Evolutionary conservation across 2,329 filamentous ascomycete genomes (phyloP).

Genomic region (Aureobasidium sp.): DNA sequence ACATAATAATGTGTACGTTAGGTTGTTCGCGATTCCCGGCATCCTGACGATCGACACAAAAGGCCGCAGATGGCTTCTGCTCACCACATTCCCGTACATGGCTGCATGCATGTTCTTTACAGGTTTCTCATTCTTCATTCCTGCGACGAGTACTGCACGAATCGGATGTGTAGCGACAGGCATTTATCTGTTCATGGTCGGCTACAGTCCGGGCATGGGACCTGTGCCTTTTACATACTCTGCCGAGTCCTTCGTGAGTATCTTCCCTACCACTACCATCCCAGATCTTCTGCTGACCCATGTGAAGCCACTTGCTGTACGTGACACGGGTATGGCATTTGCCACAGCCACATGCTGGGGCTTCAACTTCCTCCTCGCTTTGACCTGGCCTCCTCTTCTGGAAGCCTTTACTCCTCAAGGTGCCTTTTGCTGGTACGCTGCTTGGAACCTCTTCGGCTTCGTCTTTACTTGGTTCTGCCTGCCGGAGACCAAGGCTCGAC

Average conservation of each 20-base stretch:
- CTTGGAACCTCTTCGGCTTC: conserved; percentile 48
- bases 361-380: conserved; percentile 37
- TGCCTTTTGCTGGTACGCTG: conserved; percentile 51
- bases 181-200: conserved; percentile 43
- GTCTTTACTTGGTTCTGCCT: conserved; percentile 39
- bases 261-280: conserved; percentile 27
- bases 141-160: conserved; percentile 21
- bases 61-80: conserved; percentile 38
- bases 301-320: conserved; percentile 38
- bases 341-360: conserved; percentile 50
- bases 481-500: conserved; percentile 40
- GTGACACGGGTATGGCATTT: conserved; percentile 36
- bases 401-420: conserved; percentile 43
- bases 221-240: conserved; percentile 38
- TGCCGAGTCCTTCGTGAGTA: conserved; percentile 32
- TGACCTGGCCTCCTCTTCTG: conserved; percentile 43
- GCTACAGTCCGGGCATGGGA: conserved; percentile 43
- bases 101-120: conserved; percentile 43
- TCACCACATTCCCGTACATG: conserved; percentile 41
- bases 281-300: neutral
- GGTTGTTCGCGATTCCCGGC: conserved; percentile 34
- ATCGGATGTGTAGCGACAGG: conserved; percentile 34
- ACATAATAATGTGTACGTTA: neutral
- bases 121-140: conserved; percentile 40
- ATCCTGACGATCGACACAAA: conserved; percentile 40